Conservation (phyloP, 805 yeast genomes). For the Grigorovia humatica region DNA sequence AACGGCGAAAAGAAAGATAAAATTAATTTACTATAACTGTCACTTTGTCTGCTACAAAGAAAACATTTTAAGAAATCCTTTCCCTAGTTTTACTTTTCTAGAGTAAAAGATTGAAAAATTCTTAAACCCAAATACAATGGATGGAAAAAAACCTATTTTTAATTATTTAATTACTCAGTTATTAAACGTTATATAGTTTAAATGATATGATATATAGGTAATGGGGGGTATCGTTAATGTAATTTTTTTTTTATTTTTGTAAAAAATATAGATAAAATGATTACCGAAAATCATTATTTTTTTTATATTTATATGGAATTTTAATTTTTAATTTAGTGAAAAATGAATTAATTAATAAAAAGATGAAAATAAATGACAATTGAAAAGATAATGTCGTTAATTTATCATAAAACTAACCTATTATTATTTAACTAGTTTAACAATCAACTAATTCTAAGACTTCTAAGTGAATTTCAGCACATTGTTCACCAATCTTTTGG, state of each 20-base stretch:
- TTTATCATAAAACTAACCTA: background rate
- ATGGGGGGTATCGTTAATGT: background rate
- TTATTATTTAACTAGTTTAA: slow-evolving; percentile 8
- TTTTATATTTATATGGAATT: background rate
- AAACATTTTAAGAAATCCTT: no score
- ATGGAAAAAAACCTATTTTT: no score
- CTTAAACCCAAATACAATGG: no score
- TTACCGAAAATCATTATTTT: background rate
- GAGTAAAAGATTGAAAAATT: no score
- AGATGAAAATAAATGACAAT: background rate
- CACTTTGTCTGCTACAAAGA: no score
- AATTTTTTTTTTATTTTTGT: no score
- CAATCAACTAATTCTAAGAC: slow-evolving; percentile 38
- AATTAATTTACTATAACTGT: no score
- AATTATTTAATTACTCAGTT: no score
- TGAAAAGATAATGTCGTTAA: background rate
- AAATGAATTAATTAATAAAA: background rate
- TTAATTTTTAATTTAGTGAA: background rate
- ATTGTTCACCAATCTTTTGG: slow-evolving; percentile 42
- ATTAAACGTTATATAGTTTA: background rate
- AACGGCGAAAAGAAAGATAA: background rate
- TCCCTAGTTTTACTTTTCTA: no score
- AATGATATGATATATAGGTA: background rate
- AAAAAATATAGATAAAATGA: background rate
- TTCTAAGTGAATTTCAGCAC: slow-evolving; percentile 43